phyloP scores from a whole-genome alignment of 2,329 filamentous ascomycete species.

The Septoria petroselini region DNA sequence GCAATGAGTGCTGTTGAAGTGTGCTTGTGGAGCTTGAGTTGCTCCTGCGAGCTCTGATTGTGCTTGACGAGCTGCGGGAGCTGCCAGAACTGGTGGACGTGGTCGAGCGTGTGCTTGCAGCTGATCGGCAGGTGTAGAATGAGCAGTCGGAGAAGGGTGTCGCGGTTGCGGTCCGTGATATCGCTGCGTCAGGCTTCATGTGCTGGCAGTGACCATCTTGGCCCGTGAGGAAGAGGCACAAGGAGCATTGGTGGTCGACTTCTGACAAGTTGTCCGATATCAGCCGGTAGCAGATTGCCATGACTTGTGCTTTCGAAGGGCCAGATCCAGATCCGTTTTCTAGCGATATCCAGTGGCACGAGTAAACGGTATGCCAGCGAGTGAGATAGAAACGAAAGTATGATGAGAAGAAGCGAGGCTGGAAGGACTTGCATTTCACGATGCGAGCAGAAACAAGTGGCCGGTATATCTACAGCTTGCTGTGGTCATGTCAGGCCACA shows the following conservation, averaged over 20 bases:
- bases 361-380: conserved; percentile 7
- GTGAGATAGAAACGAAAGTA: conserved; percentile 8
- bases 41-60: conserved; percentile 16
- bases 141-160: conserved; percentile 26
- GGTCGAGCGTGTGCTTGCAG: conserved; percentile 8
- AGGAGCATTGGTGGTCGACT: conserved; percentile 26
- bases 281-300: conserved; percentile 24
- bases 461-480: conserved; percentile 1
- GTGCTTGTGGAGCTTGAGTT: conserved; percentile 12
- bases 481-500: conserved; percentile 10
- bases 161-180: conserved; percentile 15
- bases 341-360: conserved; percentile 1
- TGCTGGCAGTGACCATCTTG: conserved; percentile 12
- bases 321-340: background rate
- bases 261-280: conserved; percentile 23
- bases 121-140: conserved; percentile 27
- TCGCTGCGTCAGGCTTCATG: background rate
- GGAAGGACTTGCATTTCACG: conserved; percentile 1
- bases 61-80: conserved; percentile 17
- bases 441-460: conserved; percentile 3
- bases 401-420: conserved; percentile 7
- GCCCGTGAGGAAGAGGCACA: conserved; percentile 26
- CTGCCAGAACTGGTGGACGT: conserved; percentile 15
- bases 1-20: conserved; percentile 21
- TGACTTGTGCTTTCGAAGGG: conserved; percentile 4